Evolutionary conservation across 768 basidiomycete species (phyloP), one percentile per base, ranked within the genome.

Genomic region (Xerocomellus intermedius): DNA sequence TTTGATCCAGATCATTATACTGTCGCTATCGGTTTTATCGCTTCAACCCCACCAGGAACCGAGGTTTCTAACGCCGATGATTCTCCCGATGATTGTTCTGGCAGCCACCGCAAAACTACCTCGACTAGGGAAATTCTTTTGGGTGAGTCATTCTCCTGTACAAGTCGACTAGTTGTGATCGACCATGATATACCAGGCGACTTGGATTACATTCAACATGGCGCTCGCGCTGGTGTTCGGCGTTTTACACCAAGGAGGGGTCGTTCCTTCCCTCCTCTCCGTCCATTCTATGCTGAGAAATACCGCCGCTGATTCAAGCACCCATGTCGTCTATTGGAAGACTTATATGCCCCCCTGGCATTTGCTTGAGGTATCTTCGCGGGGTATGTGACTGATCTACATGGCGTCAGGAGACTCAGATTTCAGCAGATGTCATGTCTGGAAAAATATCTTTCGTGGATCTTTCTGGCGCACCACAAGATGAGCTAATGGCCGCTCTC

Each of bases 321-420:
- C 50, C n/a, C 56, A 54, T 13, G 26, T 74, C 17, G 53, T 73
- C 19, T 75, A 73, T 41, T 76, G 75, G 75, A 76, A 74, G 58
- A 76, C 73, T 3, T 76, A 75, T 51, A 72, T 74, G 56, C 74
- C 75, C 5, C 75, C 75, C 2, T 57, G 69, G 37, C 72, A 75
- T 55, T 49, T 76, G 17, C 69, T 76, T 21, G 73, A 60, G 8
- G 48, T 72, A 9, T 55, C 53, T 8, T 57, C 50, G 48, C 41
- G 33, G 50, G 69, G 74, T 73, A 50, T 3, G 59, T 42, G 35
- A 7, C 8, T 8, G 16, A 16, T 42, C 12, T 43, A 7, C 12
- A 22, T 22, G 19, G 22, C 4, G n/a, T 38, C 21, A 13, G 17
- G 13, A 26, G 33, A 21, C 58, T 57, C 39, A 61, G 5, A 26